Evolutionary conservation across 2,329 filamentous ascomycete species (phyloP).

Genomic region (Fusarium sp.): DNA sequence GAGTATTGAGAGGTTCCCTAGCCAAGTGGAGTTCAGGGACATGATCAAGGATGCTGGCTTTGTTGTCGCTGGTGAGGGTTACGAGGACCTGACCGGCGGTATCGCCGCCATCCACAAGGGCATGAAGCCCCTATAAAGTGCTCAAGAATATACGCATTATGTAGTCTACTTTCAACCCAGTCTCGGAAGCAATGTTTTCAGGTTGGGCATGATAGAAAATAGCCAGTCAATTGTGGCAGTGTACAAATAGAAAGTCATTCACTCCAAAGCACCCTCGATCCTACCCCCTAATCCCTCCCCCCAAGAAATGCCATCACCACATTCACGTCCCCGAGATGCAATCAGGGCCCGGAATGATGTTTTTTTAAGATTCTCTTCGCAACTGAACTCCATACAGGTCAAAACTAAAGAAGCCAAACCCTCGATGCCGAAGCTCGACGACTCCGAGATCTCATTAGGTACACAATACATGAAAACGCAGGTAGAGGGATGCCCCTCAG

Average conservation of each 20-base stretch:
- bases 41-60: constrained; percentile 90
- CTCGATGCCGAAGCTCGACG: constrained; percentile 42
- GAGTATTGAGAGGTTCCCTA: constrained; percentile 93
- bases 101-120: constrained; percentile 97
- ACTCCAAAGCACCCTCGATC: constrained; percentile 34
- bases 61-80: constrained; percentile 79
- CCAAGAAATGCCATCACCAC: constrained; percentile 31
- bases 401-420: constrained; percentile 46
- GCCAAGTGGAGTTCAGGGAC: constrained; percentile 79
- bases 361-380: constrained; percentile 44
- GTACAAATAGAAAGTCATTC: constrained; percentile 41
- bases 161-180: constrained; percentile 37
- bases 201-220: constrained; percentile 18
- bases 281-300: constrained; percentile 27
- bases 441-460: constrained; percentile 50
- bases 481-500: constrained; percentile 34
- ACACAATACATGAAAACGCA: constrained; percentile 48
- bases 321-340: constrained; percentile 30
- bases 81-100: constrained; percentile 88
- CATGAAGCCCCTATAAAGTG: constrained; percentile 72
- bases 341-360: constrained; percentile 42
- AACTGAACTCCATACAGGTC: constrained; percentile 47
- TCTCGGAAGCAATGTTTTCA: constrained; percentile 12
- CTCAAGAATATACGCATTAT: constrained; percentile 23
- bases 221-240: constrained; percentile 30